A percentile compares a stretch with the other conserved stretches of the same genome.
Conservation (phyloP, 2,329 filamentous ascomycete genomes). For the Ceratocystiopsis brevicomis region DNA sequence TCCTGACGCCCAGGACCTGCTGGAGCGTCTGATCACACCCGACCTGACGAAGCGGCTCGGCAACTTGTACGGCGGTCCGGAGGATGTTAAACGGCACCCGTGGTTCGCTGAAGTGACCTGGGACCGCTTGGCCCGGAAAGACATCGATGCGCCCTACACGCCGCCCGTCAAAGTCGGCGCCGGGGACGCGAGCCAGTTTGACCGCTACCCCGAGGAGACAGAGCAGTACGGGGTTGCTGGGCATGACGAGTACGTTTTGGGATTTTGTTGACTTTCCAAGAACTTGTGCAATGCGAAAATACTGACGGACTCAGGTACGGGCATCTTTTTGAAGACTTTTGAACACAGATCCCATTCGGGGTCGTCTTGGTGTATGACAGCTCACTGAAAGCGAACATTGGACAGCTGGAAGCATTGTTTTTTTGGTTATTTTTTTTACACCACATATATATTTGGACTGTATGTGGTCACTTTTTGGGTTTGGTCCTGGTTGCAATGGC, state of each 20-base stretch:
- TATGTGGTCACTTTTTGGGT: no score
- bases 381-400: no score
- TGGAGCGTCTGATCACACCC: slow-evolving; percentile 81
- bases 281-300: background rate
- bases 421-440: background rate
- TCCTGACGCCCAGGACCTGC: slow-evolving; percentile 77
- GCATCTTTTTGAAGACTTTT: slow-evolving; percentile 60
- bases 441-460: no score
- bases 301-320: slow-evolving; percentile 34
- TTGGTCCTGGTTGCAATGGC: no score
- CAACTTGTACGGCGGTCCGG: slow-evolving; percentile 76
- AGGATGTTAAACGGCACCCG: slow-evolving; percentile 84
- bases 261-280: no score
- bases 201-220: slow-evolving; percentile 92
- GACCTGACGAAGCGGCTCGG: slow-evolving; percentile 90
- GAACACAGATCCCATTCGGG: slow-evolving; percentile 5
- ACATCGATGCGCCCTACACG: slow-evolving; percentile 95
- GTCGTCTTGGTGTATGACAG: no score
- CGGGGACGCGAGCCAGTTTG: slow-evolving; percentile 92
- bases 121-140: slow-evolving; percentile 84
- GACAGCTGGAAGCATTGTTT: background rate
- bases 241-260: slow-evolving; percentile 60
- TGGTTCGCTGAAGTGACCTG: slow-evolving; percentile 98
- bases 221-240: slow-evolving; percentile 71
- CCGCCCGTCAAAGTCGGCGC: slow-evolving; percentile 86